These are phyloP conservation scores for Hanseniaspora gamundiae DNA, from an alignment of 1,139 yeast genomes.

Conservation along the genomic window DNA sequence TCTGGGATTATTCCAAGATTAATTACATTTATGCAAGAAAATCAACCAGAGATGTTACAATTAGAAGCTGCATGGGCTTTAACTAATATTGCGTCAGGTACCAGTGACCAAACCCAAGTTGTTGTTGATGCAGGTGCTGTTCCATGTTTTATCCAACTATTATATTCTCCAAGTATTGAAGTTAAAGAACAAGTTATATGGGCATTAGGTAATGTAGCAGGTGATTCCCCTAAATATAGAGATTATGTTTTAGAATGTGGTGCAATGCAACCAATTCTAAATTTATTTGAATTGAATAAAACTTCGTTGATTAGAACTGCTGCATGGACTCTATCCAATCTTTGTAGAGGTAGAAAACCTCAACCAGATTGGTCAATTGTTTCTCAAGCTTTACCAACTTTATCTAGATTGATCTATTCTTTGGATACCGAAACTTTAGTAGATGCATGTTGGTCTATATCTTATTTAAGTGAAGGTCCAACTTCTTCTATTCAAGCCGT, in stretches of 20 bases:
- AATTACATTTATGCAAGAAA: conserved; percentile 72
- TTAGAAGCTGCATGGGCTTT: conserved; percentile 99
- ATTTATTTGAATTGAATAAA: conserved; percentile 67
- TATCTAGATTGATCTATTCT: conserved; percentile 82
- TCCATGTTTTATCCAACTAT: conserved; percentile 74
- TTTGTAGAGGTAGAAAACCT: conserved; percentile 93
- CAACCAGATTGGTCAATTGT: conserved; percentile 92
- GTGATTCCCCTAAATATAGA: conserved; percentile 83
- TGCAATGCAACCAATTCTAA: conserved; percentile 82
- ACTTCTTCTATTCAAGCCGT: conserved; percentile 93
- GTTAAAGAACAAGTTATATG: conserved; percentile 98
- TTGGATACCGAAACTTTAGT: conserved; percentile 87
- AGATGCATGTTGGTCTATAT: conserved; percentile 98
- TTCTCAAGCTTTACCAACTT: conserved; percentile 78
- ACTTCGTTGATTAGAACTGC: conserved; percentile 90
- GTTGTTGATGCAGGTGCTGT: conserved; percentile 93
- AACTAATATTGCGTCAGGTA: conserved; percentile 95
- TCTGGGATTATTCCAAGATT: conserved; percentile 87
- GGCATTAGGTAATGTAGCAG: conserved; percentile 99
- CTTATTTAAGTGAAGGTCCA: conserved; percentile 87
- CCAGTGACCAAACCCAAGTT: conserved; percentile 75
- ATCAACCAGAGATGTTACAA: conserved; percentile 77
- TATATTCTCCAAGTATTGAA: conserved; percentile 72
- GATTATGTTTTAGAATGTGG: conserved; percentile 76
- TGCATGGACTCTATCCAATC: conserved; percentile 93